Evolutionary conservation across 2,329 filamentous ascomycete genomes (phyloP).

Genomic region (Neofusicoccum ribis): DNA sequence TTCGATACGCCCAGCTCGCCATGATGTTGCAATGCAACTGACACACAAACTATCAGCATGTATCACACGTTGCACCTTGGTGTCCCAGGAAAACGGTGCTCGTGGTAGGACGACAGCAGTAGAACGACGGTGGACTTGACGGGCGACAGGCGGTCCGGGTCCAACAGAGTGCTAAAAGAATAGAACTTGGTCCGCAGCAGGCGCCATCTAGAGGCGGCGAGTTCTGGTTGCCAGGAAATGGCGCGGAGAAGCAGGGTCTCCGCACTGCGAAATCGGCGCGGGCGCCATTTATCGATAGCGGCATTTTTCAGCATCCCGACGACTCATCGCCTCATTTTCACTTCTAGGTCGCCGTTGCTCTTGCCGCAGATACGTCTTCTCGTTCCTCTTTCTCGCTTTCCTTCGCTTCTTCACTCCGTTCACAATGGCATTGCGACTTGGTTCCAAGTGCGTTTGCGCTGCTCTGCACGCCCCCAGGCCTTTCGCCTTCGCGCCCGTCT

Average conservation of each 20-base stretch:
- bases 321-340: not conserved
- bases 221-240: not conserved
- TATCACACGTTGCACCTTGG: too few relatives aligned
- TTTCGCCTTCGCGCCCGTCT: not conserved
- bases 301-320: not conserved
- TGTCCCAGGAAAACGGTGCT: too few relatives aligned
- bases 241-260: not conserved
- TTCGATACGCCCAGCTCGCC: too few relatives aligned
- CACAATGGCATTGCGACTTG: constrained; percentile 15
- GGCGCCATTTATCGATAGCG: constrained; percentile 14
- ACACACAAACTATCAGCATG: too few relatives aligned
- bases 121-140: too few relatives aligned
- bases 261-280: not conserved
- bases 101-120: too few relatives aligned
- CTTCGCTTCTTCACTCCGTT: not conserved
- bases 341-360: not conserved
- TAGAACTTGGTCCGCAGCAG: not conserved
- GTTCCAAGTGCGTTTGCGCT: constrained; percentile 22
- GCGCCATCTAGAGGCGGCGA: not conserved
- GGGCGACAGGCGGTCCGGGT: too few relatives aligned
- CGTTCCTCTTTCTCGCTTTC: not conserved
- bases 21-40: too few relatives aligned
- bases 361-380: not conserved
- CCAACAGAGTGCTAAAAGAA: too few relatives aligned
- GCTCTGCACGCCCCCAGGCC: constrained; percentile 23